Percentiles rank a stretch among this genome's conserved stretches.
Evolutionary conservation across 345 rosid genomes (phyloP).

Genomic region (Rhizophora apiculata): DNA sequence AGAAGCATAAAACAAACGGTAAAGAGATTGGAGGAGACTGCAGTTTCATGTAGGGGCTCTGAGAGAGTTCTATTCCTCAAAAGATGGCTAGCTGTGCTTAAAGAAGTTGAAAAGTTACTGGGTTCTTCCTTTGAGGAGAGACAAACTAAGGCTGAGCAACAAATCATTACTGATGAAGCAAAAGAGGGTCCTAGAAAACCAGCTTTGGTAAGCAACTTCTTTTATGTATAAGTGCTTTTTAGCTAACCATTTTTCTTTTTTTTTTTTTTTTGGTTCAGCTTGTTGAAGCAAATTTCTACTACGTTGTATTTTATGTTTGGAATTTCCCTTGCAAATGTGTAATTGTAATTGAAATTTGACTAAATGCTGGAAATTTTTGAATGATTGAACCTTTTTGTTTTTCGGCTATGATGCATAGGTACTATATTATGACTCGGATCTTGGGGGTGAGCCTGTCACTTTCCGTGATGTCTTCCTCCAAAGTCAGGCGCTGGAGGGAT

Average conservation of each 20-base stretch:
- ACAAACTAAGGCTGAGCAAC: slow-evolving; percentile 39
- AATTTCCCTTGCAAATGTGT: not conserved
- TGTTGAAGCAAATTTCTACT: no score
- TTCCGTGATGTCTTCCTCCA: slow-evolving; percentile 90
- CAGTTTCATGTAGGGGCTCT: slow-evolving; percentile 65
- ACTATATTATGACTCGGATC: slow-evolving; percentile 74
- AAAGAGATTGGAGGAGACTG: slow-evolving; percentile 85
- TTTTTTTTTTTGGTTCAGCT: not conserved
- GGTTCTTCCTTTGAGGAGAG: slow-evolving; percentile 41
- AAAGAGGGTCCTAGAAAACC: slow-evolving; percentile 41
- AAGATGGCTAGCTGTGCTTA: slow-evolving; percentile 80
- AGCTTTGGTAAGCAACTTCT: slow-evolving; percentile 44
- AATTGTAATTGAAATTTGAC: not conserved
- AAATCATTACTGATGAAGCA: slow-evolving; percentile 44
- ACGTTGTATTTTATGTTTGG: not conserved
- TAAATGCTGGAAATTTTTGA: not conserved
- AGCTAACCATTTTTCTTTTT: not conserved
- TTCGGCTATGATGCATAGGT: slow-evolving; percentile 43
- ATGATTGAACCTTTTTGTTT: not conserved
- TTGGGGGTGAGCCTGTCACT: slow-evolving; percentile 75
- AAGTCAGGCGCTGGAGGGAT: slow-evolving; percentile 96
- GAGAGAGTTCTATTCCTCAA: slow-evolving; percentile 69
- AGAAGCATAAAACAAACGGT: slow-evolving; percentile 69
- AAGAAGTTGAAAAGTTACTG: slow-evolving; percentile 52
- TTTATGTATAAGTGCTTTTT: not conserved